Evolutionary conservation across 768 basidiomycete genomes (phyloP).

Genomic region (Candolleomyces aberdarensis): DNA sequence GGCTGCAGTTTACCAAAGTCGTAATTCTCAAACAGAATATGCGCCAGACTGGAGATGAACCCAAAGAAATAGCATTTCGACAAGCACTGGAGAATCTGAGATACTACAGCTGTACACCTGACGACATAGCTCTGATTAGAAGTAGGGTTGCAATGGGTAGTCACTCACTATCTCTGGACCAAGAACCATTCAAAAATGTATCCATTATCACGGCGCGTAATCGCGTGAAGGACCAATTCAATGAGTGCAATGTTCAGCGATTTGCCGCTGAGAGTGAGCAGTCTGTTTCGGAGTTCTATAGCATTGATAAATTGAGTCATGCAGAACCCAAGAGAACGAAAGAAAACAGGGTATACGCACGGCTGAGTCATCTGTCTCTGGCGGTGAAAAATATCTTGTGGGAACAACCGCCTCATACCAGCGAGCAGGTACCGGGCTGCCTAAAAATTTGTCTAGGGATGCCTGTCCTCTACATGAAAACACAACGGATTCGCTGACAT

Average conservation of each 20-base stretch:
- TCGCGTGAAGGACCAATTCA: constrained; percentile 34
- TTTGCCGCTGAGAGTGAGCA: constrained; percentile 32
- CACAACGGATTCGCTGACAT: no score
- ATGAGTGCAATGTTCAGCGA: constrained; percentile 23
- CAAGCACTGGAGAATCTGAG: constrained; percentile 34
- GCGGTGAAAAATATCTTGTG: background rate
- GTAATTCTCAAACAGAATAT: constrained; percentile 33
- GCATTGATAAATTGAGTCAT: background rate
- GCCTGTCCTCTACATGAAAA: no score
- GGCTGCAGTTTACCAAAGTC: constrained; percentile 31
- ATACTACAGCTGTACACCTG: constrained; percentile 34
- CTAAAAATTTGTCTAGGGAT: constrained; percentile 18
- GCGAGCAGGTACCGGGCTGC: constrained; percentile 13
- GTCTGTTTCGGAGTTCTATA: constrained; percentile 20
- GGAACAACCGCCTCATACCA: background rate
- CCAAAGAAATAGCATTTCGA: constrained; percentile 22
- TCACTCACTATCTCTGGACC: constrained; percentile 10
- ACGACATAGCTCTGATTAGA: constrained; percentile 35
- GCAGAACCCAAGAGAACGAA: background rate
- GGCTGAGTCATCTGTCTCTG: no score
- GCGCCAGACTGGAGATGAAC: constrained; percentile 22
- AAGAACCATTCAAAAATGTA: constrained; percentile 24
- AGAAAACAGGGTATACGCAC: background rate
- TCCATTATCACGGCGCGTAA: constrained; percentile 38
- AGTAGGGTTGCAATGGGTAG: constrained; percentile 16